Base-by-base conservation (phyloP, 169 alveolate species). In the Toxoplasma gondii region DNA sequence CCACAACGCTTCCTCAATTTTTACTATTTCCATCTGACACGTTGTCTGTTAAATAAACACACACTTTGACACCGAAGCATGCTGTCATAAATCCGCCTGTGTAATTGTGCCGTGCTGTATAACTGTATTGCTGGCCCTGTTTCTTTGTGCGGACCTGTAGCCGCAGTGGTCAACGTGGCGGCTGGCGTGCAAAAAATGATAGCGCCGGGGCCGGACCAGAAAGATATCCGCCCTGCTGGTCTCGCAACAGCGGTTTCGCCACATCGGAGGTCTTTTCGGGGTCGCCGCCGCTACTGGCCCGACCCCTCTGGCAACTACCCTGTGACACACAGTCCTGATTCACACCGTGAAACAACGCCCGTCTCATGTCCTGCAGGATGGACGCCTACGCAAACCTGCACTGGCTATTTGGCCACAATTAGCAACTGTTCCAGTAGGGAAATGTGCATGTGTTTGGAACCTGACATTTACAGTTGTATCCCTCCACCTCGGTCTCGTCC, bases 401-500 rank as follows among this genome's bases (percentile, higher is more conserved):
- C 29, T 2, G 87, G 87, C 24, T 17, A 34, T 9, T 41, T 34
- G 39, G 41, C 34, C 29, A 34, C 43, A 16, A 34, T 24, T 34
- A 4, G 45, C 87, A 78, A 78, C 87, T 64, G 78, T 29, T 78
- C 87, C 87, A 78, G 87, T 34, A 82, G 7, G 36, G 90, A 82
- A 36, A 82, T 82, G 90, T 45, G 67, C 36, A 41, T 82, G 90
- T 82, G 90, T 24, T 49, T 82, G 31, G 90, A 82, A n/a, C 90
- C 90, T 12, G 90, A 82, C 67, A 9, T n/a, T 0, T 43, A 82
- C 90, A 36, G 41, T 31, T 7, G 39, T 36, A 4, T 36, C 41
- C 67, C 70, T 41, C 22, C 39, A 12, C 69, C 90, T 10, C 90
- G 41, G 0, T 70, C 69, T 31, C 67, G 54, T 49, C 67, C 90